Conservation (phyloP, 805 yeast genomes). For the Candida verbasci region DNA sequence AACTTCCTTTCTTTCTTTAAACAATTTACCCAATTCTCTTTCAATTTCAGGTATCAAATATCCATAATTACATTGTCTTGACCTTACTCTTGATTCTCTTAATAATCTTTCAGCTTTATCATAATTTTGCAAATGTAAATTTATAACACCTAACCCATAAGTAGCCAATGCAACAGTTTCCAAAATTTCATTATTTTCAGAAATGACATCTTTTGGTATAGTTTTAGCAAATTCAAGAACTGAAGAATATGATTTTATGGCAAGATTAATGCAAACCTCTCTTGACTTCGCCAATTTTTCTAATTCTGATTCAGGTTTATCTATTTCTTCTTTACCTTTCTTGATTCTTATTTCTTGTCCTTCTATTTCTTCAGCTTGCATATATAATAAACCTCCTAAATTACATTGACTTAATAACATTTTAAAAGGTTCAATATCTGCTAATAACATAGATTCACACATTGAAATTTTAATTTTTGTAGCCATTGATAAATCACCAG, state of each 20-base stretch:
- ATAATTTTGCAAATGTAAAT: slow-evolving; percentile 54
- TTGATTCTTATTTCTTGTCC: slow-evolving; percentile 35
- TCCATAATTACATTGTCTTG: slow-evolving; percentile 59
- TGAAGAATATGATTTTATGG: slow-evolving; percentile 31
- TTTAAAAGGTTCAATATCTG: slow-evolving; percentile 63
- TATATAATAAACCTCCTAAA: slow-evolving; percentile 62
- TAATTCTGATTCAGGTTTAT: slow-evolving; percentile 22
- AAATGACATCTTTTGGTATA: slow-evolving; percentile 22
- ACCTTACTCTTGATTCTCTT: slow-evolving; percentile 66
- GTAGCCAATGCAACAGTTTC: slow-evolving; percentile 77
- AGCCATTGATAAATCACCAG: slow-evolving; percentile 65
- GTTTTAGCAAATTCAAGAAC: slow-evolving; percentile 30
- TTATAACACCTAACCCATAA: slow-evolving; percentile 80
- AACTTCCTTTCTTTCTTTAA: slow-evolving; percentile 24
- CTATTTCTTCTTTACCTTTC: slow-evolving; percentile 6
- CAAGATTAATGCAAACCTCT: slow-evolving; percentile 23
- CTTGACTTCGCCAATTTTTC: slow-evolving; percentile 13
- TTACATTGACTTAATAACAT: slow-evolving; percentile 63
- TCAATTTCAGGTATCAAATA: slow-evolving; percentile 64
- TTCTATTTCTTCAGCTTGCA: slow-evolving; percentile 64
- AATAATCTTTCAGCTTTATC: slow-evolving; percentile 57
- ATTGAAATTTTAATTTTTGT: slow-evolving; percentile 57
- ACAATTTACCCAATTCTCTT: slow-evolving; percentile 56
- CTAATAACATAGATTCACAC: slow-evolving; percentile 68
- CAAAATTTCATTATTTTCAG: slow-evolving; percentile 30